Evolutionary conservation across 2,329 filamentous ascomycete genomes (phyloP).

Genomic region (Microcera coccophila): DNA sequence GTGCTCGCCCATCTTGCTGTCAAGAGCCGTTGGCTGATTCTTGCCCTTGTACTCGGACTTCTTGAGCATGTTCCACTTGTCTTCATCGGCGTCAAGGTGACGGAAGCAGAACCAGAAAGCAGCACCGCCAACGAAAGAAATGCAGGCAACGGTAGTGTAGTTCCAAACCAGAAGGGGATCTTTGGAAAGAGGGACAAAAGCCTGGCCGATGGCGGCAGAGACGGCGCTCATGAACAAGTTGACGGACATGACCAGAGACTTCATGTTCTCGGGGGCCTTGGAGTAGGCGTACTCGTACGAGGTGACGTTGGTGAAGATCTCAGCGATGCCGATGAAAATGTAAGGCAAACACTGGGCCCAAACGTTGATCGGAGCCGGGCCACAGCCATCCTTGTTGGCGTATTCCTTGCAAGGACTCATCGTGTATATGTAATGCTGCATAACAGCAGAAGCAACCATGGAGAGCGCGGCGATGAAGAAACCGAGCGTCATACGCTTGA

Average conservation of each 20-base stretch:
- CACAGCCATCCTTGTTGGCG: conserved; percentile 44
- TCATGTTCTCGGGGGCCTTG: conserved; percentile 77
- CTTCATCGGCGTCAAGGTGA: conserved; percentile 63
- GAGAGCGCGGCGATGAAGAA: conserved; percentile 63
- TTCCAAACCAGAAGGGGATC: conserved; percentile 70
- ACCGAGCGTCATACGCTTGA: conserved; percentile 70
- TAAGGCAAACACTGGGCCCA: conserved; percentile 54
- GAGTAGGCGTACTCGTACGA: conserved; percentile 74
- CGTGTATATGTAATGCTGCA: conserved; percentile 62
- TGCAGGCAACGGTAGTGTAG: conserved; percentile 59
- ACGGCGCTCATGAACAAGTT: conserved; percentile 69
- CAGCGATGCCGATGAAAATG: conserved; percentile 48
- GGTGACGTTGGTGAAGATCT: conserved; percentile 53
- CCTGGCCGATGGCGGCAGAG: conserved; percentile 66
- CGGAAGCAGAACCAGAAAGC: conserved; percentile 67
- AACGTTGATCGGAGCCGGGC: conserved; percentile 59
- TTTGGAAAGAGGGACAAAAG: conserved; percentile 56
- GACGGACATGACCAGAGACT: conserved; percentile 67
- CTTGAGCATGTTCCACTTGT: conserved; percentile 61
- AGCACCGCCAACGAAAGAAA: conserved; percentile 59
- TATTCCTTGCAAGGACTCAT: conserved; percentile 56
- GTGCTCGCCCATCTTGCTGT: conserved; percentile 25
- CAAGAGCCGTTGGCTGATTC: conserved; percentile 36
- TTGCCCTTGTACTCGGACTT: conserved; percentile 41
- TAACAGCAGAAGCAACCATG: conserved; percentile 55